Evolutionary conservation across 2,329 filamentous ascomycete genomes (phyloP).

Genomic region (Sclerotiophoma versabilis): DNA sequence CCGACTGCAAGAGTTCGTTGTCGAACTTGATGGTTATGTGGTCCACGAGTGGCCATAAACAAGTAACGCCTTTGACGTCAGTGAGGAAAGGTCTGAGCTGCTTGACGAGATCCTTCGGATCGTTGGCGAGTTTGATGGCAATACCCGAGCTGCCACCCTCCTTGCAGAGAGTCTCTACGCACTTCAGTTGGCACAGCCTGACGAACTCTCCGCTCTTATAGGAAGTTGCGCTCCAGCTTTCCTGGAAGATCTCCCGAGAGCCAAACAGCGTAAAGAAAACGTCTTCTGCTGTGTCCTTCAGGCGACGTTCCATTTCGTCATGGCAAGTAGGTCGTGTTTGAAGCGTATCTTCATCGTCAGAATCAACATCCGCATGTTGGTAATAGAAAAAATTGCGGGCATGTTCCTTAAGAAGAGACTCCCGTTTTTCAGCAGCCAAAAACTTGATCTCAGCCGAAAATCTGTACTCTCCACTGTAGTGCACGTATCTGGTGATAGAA

Average conservation of each 20-base stretch:
- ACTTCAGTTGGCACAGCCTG: constrained; percentile 23
- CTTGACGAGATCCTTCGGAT: constrained; percentile 17
- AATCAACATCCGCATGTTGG: constrained; percentile 22
- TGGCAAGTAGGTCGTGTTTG: not conserved
- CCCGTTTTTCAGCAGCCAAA: constrained; percentile 14
- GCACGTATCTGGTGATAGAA: constrained; percentile 20
- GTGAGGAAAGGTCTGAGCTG: constrained; percentile 26
- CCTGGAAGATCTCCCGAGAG: constrained; percentile 16
- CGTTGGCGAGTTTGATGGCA: not conserved
- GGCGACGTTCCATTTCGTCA: constrained; percentile 23
- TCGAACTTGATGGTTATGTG: constrained; percentile 22
- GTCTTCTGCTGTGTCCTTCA: constrained; percentile 31
- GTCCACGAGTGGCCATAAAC: constrained; percentile 34
- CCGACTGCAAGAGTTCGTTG: constrained; percentile 19
- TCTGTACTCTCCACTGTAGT: not conserved
- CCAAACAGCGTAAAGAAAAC: constrained; percentile 31
- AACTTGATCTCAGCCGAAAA: constrained; percentile 28
- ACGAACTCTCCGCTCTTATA: constrained; percentile 23
- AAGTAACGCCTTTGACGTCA: constrained; percentile 19
- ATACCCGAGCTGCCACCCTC: not conserved
- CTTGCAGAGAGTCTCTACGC: constrained; percentile 17
- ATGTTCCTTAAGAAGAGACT: constrained; percentile 26
- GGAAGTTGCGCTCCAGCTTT: constrained; percentile 14
- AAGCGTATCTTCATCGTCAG: constrained; percentile 25
- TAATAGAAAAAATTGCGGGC: constrained; percentile 19